Base-by-base conservation (phyloP, 2,329 filamentous ascomycete genomes). In the Aspergillus terreus region DNA sequence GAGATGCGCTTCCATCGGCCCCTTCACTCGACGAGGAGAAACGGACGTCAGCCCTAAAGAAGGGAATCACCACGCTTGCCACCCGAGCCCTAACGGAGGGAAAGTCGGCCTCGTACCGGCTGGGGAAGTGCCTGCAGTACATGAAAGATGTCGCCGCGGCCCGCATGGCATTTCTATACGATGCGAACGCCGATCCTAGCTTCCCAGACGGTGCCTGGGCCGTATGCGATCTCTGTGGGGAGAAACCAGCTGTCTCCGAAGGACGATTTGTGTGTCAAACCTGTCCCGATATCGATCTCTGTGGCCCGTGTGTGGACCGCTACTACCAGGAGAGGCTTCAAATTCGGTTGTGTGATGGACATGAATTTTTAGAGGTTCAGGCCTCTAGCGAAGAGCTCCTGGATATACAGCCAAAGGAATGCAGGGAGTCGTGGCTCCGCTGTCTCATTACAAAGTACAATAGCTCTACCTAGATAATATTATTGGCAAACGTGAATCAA, bases 181-280 rank as follows among this genome's bases (percentile, higher is more conserved):
- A 32, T 46, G 25, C 23, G 17, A 19, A 35, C 2, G 44, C 19
- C 44, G 44, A 45, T 32, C 14, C 44, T 19, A 35, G 12, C 35
- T 4, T 38, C 12, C 12, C 12, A 14, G 35, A 38, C 35, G 12
- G 15, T 10, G 35, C 12, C 12, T 38, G 35, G 35, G 35, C 35
- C 35, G 35, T 38, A 12, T 38, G 35, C 25, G 44, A 46, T 33
- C 23, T 46, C 14, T 46, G 44, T 21, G 12, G 12, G 11, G 25
- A 12, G 23, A 46, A n/a, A 9, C 27, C 44, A 30, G 11, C 15
- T 17, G 44, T n/a, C 7, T 14, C 44, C 9, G 44, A 33, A 32
- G 44, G 44, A 19, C 44, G 44, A 46, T 46, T 33, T 33, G 44
- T 46, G 7, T 46, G 44, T 35, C 25, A 46, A 11, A 46, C 44